phyloP scores from a whole-genome alignment of 2,329 filamentous ascomycete species.

The Tolypocladium sp. region DNA sequence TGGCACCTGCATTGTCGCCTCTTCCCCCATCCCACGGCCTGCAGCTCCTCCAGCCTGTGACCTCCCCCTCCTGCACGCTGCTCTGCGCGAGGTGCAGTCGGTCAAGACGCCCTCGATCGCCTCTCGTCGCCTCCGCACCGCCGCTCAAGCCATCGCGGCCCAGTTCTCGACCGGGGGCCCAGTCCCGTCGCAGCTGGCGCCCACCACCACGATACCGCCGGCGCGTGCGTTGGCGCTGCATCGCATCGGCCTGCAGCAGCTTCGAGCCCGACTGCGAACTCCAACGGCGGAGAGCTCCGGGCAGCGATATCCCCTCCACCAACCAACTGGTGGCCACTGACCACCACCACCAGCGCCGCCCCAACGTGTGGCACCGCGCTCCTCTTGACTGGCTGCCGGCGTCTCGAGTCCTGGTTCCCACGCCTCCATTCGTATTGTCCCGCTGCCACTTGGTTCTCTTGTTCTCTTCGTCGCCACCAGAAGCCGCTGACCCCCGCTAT shows the following conservation, averaged over 20 bases:
- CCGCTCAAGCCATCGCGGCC: background rate
- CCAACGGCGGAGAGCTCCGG: slow-evolving; percentile 1
- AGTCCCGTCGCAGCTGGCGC: background rate
- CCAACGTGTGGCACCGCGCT: background rate
- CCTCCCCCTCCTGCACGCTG: background rate
- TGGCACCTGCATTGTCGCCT: background rate
- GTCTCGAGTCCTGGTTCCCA: background rate
- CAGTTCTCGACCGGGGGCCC: background rate
- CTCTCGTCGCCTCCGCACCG: background rate
- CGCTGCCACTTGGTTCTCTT: background rate
- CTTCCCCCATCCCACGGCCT: background rate
- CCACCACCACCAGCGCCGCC: background rate
- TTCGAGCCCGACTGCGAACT: background rate
- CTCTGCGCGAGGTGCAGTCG: slow-evolving; percentile 1
- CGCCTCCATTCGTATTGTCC: background rate
- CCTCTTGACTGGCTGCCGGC: background rate
- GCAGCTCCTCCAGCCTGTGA: background rate
- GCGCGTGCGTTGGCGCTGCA: slow-evolving; percentile 1
- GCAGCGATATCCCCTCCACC: background rate
- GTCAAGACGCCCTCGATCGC: background rate
- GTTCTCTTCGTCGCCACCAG: background rate
- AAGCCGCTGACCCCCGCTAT: background rate
- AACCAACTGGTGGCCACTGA: too few species aligned
- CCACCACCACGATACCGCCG: background rate
- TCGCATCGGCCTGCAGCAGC: background rate